Percentiles rank a stretch among this genome's conserved stretches.
These are phyloP conservation scores for Capsicum chinense DNA, from an alignment of 257 asterid species.

Conservation along the genomic window DNA sequence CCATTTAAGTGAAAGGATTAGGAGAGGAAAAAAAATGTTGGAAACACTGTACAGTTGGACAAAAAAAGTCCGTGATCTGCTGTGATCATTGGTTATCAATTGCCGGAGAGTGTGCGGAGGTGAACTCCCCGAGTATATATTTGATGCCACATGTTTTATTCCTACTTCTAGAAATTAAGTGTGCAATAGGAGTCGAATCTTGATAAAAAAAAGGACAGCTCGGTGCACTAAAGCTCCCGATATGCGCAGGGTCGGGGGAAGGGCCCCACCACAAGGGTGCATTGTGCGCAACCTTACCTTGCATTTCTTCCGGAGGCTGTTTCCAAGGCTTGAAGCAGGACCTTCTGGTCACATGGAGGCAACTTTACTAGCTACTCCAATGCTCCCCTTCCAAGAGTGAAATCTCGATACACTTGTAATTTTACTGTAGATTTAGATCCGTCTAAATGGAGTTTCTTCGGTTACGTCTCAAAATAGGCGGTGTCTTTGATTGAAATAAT, in stretches of 20 bases:
- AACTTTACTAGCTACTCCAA: no score
- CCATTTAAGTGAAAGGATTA: background rate
- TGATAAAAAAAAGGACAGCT: background rate
- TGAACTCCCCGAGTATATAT: background rate
- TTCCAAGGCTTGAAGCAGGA: no score
- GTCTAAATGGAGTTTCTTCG: background rate
- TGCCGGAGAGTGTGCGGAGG: background rate
- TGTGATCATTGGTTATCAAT: background rate
- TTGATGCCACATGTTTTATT: background rate
- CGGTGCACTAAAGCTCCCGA: no score
- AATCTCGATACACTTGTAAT: conserved; percentile 4
- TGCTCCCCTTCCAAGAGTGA: background rate
- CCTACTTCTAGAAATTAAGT: background rate
- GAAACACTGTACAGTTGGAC: background rate
- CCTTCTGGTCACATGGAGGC: no score
- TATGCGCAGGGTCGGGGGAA: no score
- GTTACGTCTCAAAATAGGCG: background rate
- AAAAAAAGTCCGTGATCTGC: background rate
- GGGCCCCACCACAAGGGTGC: no score
- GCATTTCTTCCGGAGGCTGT: no score
- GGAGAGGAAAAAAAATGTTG: background rate
- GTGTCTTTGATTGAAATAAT: background rate
- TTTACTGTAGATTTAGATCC: background rate
- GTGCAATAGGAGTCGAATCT: conserved; percentile 8
- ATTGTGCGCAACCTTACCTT: no score